Base-by-base conservation (phyloP, 106 monocot genomes). In the Dendrobium huoshanense region DNA sequence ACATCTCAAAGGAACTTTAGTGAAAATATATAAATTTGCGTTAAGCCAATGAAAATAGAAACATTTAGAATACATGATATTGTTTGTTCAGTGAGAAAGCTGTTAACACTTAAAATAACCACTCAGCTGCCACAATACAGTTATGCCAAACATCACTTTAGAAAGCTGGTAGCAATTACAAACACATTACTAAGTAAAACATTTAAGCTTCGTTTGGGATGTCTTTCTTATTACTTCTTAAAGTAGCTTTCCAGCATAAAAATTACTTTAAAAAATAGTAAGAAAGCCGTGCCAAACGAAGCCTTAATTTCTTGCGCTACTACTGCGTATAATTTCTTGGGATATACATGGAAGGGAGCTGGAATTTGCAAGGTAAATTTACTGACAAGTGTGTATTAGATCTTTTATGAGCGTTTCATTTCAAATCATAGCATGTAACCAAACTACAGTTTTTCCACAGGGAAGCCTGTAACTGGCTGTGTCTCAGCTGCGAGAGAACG, bases 391-490 rank as follows among this genome's bases (percentile, higher is more conserved):
- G 15, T 67, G 24, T 27, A 67, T 67, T 27, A 67, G 22, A 67
- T 29, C 5, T 79, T n/a, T 5, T 24, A 67, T 67, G 45, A 10
- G 24, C 6, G 15, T 79, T 16, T 41, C 15, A 24, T 43, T 10
- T 8, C 17, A 67, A 37, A 37, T 70, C 16, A 64, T 43, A 67
- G 27, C 0, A 2, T 41, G 8, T 47, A 17, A 58, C 22, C 6
- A 29, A 76, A 55, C 77, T 85, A 93, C 9, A 91, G 72, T 33
- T 85, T 93, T 64, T 94, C 91, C 9, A 94, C 91, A 74, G 93
- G 91, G 81, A 94, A 91, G 5, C 89, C 93, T 25, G 84, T 41
- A 27, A 89, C 85, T 6, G 87, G 82, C 72, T 81, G 81, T 55
- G 78, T 83, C 72, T 87, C 64, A 20, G 84, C 80, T 51, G 94